Evolutionary conservation across 192 early-diverging fungal genomes (phyloP), one percentile per base, ranked within the genome.

Genomic region (Coemansia sp.): DNA sequence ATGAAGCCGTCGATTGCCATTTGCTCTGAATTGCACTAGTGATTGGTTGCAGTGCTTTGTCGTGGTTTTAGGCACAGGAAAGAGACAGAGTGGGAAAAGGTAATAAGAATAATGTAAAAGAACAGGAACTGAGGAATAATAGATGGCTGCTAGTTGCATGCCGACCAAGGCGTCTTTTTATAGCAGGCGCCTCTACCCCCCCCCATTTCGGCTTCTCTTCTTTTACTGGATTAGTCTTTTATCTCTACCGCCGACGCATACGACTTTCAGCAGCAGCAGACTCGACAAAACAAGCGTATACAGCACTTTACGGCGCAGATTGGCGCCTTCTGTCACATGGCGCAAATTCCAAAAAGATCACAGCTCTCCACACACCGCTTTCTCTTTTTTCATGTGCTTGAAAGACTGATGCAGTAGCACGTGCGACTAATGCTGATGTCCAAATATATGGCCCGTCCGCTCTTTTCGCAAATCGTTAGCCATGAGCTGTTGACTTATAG

Each of bases 1-100:
- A 49, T 50, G 50, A 83, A 77, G n/a, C 76, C 81, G 1, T 61
- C 56, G 53, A 83, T 63, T 59, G 81, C 62, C 75, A 77, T 77
- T 58, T n/a, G 20, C 58, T 38, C 37, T 59, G 19, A 14, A 54
- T 25, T 14, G 8, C 20, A 45, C 44, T 45, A 14, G 13, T 12
- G 44, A 45, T 12, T 45, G 44, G 44, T 4, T 14, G 44, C 44
- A 45, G 13, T 14, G 44, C 1, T 25, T 54, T 54, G 51, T 22
- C 16, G 57, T 59, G 39, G 1, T 59, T 39, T 32, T 32, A 4
- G 32, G 32, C 6, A 55, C 2, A 42, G 41, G 48, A 38, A 48
- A 56, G 25, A 65, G 20, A 17, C 51, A 22, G 50, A 7, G 44
- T 57, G 46, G 54, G 59, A 63, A 45, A 45, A 41, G 10, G 50